Base-by-base conservation (phyloP, 2,329 filamentous ascomycete species). In the Pseudopithomyces chartarum region DNA sequence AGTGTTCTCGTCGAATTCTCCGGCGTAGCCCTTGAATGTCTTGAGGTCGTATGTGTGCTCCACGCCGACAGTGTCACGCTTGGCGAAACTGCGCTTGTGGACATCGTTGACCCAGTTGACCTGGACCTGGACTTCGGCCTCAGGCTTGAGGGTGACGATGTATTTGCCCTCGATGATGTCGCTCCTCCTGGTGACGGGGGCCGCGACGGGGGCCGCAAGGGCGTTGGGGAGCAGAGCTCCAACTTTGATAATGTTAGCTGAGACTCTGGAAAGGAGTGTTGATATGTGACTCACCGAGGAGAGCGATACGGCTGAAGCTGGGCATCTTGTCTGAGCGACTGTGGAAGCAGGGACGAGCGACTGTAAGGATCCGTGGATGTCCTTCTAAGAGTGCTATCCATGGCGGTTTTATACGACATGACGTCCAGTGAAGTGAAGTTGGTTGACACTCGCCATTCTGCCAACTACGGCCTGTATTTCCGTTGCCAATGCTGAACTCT, bases 1-100 rank as follows among this genome's bases (percentile, higher is more conserved):
- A 26, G 72, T 80, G 38, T 69, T 71, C 12, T 74, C 73, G 60
- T 82, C 80, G 57, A 83, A 81, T 26, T 76, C 71, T 17, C 76
- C 78, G 7, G 76, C 67, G 44, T 81, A 80, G 19, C 68, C 78
- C 47, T 77, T 77, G 66, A 79, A 81, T 45, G 71, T 66, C 39
- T 73, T 65, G 63, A 82, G 78, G 39, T 69, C 70, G 67, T 76
- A 81, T 13, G 72, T 75, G 61, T 77, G 76, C 62, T 80, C 76
- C 10, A 82, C 65, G 52, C 75, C 76, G 48, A 46, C 59, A 23
- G 65, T 71, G 62, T 69, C 64, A 59, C 76, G 71, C 58, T 74
- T 66, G 59, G 38, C 60, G 55, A 79, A 55, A 65, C 75, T 77
- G 44, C 70, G 73, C 54, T 65, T 65, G 54, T 79, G 73, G 7